These are phyloP conservation scores for Staphylotrichum longicolle DNA, from an alignment of 495 filamentous ascomycete genomes.

Conservation along the genomic window DNA sequence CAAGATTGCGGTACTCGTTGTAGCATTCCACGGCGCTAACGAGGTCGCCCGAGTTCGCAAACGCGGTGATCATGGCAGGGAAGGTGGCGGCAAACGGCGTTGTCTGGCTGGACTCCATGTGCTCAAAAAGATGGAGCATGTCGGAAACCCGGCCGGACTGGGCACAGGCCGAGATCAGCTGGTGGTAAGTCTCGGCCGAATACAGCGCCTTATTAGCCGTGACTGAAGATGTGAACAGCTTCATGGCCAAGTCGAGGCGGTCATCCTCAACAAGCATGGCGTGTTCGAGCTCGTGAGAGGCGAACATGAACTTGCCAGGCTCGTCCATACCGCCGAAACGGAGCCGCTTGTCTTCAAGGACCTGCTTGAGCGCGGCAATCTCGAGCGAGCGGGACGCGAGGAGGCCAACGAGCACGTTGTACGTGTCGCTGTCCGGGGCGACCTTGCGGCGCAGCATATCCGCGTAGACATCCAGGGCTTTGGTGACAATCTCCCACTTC, in stretches of 20 bases:
- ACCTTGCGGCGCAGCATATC: conserved; percentile 91
- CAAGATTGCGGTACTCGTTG: conserved; percentile 84
- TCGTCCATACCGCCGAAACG: conserved; percentile 86
- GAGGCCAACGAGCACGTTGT: conserved; percentile 77
- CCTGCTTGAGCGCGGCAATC: conserved; percentile 63
- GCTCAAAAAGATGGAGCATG: conserved; percentile 83
- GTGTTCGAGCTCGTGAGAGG: conserved; percentile 78
- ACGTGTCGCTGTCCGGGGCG: conserved; percentile 76
- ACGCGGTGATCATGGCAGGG: conserved; percentile 87
- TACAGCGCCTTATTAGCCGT: conserved; percentile 57
- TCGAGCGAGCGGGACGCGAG: conserved; percentile 77
- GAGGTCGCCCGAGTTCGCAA: conserved; percentile 75
- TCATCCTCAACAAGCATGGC: conserved; percentile 82
- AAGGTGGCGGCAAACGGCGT: conserved; percentile 77
- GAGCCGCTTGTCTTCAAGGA: conserved; percentile 68
- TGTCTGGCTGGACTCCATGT: conserved; percentile 78
- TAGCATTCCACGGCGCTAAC: conserved; percentile 91
- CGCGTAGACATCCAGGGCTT: conserved; percentile 90
- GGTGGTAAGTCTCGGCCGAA: conserved; percentile 68
- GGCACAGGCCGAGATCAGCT: conserved; percentile 82
- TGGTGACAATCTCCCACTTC: conserved; percentile 76
- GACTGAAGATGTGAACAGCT: conserved; percentile 75
- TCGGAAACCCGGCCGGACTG: conserved; percentile 71
- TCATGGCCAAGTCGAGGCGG: conserved; percentile 76
- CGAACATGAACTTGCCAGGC: conserved; percentile 84